These are phyloP conservation scores for Scopulariopsis brevicaulis DNA, from an alignment of 2,329 filamentous ascomycete species.

Conservation along the genomic window DNA sequence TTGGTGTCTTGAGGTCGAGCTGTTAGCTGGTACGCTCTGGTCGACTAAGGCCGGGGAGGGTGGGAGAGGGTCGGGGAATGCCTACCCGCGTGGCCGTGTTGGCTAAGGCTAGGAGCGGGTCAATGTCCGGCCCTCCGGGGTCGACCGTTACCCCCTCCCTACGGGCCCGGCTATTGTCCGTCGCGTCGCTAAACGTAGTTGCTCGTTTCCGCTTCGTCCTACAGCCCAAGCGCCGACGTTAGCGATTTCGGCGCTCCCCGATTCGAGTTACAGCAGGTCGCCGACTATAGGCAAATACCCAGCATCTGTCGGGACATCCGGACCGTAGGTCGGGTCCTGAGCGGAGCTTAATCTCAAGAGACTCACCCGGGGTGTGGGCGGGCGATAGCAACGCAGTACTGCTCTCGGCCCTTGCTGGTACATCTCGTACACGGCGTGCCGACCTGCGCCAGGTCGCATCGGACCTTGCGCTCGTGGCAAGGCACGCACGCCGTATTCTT, in stretches of 20 bases:
- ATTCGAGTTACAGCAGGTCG: too few species aligned
- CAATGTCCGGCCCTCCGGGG: background rate
- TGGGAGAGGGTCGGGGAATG: too few species aligned
- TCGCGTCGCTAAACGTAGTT: background rate
- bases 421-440: conserved; percentile 38
- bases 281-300: too few species aligned
- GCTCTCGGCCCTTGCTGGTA: conserved; percentile 23
- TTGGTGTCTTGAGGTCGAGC: background rate
- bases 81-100: background rate
- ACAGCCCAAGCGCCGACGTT: background rate
- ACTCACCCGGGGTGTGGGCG: conserved; percentile 8
- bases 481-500: conserved; percentile 26
- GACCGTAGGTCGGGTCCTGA: background rate
- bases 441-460: conserved; percentile 33
- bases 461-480: conserved; percentile 38
- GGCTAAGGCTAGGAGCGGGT: background rate
- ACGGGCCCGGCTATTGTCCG: background rate
- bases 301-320: too few species aligned
- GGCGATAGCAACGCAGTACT: conserved; percentile 24
- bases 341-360: background rate
- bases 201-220: background rate
- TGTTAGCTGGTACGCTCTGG: background rate
- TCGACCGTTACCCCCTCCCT: background rate
- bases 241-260: too few species aligned
- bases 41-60: background rate